Evolutionary conservation across 2,329 filamentous ascomycete genomes (phyloP).

Genomic region (Phialophora tarda): DNA sequence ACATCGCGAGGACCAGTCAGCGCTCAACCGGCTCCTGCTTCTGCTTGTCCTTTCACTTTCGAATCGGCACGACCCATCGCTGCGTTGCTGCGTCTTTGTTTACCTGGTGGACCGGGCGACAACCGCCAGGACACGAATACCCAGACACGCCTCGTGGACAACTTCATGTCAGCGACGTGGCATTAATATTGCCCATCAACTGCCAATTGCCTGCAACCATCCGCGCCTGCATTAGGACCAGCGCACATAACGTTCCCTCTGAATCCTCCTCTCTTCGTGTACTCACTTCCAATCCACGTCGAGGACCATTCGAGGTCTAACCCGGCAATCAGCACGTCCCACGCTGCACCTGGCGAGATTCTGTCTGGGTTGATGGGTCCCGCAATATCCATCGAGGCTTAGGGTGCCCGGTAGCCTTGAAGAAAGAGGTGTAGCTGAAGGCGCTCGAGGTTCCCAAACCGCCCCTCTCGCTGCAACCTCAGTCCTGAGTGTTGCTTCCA

Average conservation of each 20-base stretch:
- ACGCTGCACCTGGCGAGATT: background rate
- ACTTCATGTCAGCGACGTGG: background rate
- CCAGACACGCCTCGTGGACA: background rate
- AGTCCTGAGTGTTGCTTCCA: background rate
- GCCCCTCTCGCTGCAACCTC: background rate
- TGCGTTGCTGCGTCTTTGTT: constrained; percentile 15
- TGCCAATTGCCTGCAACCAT: background rate
- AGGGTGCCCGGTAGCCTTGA: background rate
- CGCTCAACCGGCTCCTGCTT: background rate
- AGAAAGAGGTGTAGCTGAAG: background rate
- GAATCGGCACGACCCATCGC: constrained; percentile 17
- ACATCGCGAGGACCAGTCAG: background rate
- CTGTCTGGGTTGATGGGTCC: background rate
- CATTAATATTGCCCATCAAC: background rate
- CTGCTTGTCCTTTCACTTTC: constrained; percentile 5
- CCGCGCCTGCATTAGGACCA: background rate
- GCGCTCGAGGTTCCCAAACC: background rate
- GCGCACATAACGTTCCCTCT: background rate
- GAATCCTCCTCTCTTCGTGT: background rate
- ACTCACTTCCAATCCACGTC: background rate
- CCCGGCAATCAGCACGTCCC: background rate
- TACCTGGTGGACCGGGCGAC: background rate
- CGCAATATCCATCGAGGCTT: background rate
- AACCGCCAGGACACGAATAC: background rate
- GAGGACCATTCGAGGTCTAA: background rate